Percentiles rank a stretch among this genome's conserved stretches.
Conservation (phyloP, 352 stramenopile genomes). For the Phytophthora constricta region DNA sequence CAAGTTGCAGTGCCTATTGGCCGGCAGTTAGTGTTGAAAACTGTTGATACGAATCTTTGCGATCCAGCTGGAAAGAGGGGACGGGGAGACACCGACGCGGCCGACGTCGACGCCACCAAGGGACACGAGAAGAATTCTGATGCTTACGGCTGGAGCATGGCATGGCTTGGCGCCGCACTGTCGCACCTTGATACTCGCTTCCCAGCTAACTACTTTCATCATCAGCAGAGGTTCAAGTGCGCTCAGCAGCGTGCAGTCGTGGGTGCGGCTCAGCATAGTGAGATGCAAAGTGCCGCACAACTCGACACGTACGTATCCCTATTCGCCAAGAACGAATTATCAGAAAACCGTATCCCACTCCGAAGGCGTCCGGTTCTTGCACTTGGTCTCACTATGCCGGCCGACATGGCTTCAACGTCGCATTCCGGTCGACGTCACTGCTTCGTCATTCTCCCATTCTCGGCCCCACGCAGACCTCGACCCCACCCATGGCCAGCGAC, state of each 20-base stretch:
- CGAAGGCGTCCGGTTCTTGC: conserved; percentile 24
- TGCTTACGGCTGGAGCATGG: too few relatives aligned
- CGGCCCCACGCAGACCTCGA: background rate
- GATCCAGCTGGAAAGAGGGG: background rate
- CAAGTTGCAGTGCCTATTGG: background rate
- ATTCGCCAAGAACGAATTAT: conserved; percentile 20
- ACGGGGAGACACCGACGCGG: background rate
- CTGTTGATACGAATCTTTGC: background rate
- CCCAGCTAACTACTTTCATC: too few relatives aligned
- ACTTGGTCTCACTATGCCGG: conserved; percentile 42
- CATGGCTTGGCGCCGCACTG: background rate
- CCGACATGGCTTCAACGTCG: conserved; percentile 35
- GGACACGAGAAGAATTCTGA: background rate
- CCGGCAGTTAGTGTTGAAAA: too few relatives aligned
- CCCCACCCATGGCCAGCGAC: conserved; percentile 54
- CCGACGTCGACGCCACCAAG: background rate
- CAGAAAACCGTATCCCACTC: conserved; percentile 15
- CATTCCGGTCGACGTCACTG: conserved; percentile 29
- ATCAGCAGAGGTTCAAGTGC: too few relatives aligned
- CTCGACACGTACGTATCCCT: background rate
- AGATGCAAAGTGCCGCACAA: background rate
- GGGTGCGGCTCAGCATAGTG: too few relatives aligned
- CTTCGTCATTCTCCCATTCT: conserved; percentile 32
- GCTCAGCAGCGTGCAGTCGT: background rate
- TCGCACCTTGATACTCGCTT: background rate